These are phyloP conservation scores for Gastrolobium bilobum DNA, from an alignment of 306 rosid species.

Conservation along the genomic window DNA sequence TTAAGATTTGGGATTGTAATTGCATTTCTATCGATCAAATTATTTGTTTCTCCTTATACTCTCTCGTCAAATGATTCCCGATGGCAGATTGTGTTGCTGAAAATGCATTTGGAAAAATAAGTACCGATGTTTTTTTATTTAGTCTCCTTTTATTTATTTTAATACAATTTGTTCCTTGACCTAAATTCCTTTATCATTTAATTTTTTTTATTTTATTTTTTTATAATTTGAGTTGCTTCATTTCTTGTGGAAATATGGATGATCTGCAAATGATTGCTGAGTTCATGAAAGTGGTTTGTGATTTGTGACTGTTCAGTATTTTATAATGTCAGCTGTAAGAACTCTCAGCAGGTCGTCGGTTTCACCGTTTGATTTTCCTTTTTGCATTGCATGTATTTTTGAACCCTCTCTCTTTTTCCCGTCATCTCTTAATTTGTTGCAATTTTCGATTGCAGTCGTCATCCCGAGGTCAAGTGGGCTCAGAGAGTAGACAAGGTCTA, in stretches of 20 bases:
- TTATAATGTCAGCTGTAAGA: background rate
- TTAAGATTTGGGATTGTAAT: background rate
- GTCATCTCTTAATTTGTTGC: background rate
- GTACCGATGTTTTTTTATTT: background rate
- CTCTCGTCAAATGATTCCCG: background rate
- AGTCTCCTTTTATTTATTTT: background rate
- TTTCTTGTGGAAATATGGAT: background rate
- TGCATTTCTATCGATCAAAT: constrained; percentile 17
- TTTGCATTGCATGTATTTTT: constrained; percentile 1
- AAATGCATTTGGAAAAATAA: background rate
- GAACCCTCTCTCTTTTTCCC: background rate
- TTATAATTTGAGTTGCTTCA: background rate
- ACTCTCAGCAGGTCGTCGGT: background rate
- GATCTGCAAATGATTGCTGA: background rate
- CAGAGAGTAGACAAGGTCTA: constrained; percentile 92
- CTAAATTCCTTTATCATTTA: background rate
- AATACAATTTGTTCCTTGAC: background rate
- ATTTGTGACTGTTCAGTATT: background rate
- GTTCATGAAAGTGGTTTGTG: background rate
- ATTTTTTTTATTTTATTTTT: background rate
- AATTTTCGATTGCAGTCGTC: constrained; percentile 69
- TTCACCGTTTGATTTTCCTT: background rate
- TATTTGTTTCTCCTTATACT: background rate
- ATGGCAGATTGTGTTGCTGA: background rate
- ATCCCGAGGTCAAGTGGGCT: constrained; percentile 99